Evolutionary conservation across 2,329 filamentous ascomycete genomes (phyloP).

Genomic region (Ophiocordyceps camponoti-saundersi): DNA sequence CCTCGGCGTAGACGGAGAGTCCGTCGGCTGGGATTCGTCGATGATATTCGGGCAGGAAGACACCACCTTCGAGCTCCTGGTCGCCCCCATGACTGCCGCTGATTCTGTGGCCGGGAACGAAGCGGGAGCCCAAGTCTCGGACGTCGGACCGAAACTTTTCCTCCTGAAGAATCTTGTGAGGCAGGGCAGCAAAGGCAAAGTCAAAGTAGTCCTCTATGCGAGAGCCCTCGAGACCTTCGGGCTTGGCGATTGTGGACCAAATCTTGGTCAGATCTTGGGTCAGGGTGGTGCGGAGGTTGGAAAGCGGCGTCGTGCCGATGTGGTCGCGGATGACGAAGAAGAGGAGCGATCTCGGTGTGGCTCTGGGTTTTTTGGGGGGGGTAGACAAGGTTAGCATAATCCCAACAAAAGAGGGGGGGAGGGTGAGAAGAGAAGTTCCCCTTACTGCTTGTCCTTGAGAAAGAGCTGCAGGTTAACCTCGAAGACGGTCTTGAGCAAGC

Average conservation of each 20-base stretch:
- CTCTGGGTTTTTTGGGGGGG: slow-evolving; percentile 29
- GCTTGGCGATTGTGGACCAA: slow-evolving; percentile 87
- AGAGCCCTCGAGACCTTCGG: slow-evolving; percentile 70
- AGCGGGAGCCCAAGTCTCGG: slow-evolving; percentile 61
- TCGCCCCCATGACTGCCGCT: slow-evolving; percentile 41
- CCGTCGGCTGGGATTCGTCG: slow-evolving; percentile 90
- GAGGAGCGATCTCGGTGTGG: slow-evolving; percentile 73
- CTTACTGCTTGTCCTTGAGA: slow-evolving; percentile 82
- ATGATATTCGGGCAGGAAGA: slow-evolving; percentile 91
- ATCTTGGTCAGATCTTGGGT: slow-evolving; percentile 82
- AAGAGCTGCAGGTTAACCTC: slow-evolving; percentile 97
- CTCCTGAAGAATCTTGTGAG: slow-evolving; percentile 90
- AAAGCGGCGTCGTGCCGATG: slow-evolving; percentile 75
- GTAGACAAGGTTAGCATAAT: background rate
- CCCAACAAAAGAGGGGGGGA: background rate
- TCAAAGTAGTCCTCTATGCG: slow-evolving; percentile 96
- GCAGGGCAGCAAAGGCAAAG: slow-evolving; percentile 88
- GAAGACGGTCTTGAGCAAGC: slow-evolving; percentile 93
- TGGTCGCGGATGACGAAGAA: slow-evolving; percentile 99
- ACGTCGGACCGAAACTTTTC: slow-evolving; percentile 79
- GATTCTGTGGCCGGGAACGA: slow-evolving; percentile 64
- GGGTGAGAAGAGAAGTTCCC: slow-evolving; percentile 4
- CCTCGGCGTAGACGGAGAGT: slow-evolving; percentile 85
- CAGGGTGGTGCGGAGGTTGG: slow-evolving; percentile 78
- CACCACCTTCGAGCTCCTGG: slow-evolving; percentile 57